A percentile compares a stretch with the other conserved stretches of the same genome.
Evolutionary conservation across 1,284 basidiomycete species (phyloP).

Genomic region (Ceratobasidium papillatum): DNA sequence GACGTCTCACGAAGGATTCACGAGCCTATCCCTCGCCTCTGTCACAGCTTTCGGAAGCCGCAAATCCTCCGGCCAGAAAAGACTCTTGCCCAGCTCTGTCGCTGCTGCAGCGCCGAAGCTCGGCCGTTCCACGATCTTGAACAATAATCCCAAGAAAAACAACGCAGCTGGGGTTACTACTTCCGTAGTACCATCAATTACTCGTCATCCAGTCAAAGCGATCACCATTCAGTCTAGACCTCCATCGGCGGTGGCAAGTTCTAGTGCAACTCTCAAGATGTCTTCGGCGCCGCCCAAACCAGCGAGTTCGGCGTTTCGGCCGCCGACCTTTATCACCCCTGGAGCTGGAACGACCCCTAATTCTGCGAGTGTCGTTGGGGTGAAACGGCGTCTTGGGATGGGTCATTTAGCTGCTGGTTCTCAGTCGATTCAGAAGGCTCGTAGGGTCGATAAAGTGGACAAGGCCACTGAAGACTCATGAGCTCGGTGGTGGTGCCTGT

Average conservation of each 20-base stretch:
- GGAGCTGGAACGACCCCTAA: constrained; percentile 34
- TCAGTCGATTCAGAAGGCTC: constrained; percentile 16
- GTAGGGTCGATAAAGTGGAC: constrained; percentile 25
- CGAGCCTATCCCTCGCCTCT: constrained; percentile 31
- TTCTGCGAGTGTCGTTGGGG: constrained; percentile 32
- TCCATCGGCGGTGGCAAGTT: not conserved
- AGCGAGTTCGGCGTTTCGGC: constrained; percentile 41
- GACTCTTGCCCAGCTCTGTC: not conserved
- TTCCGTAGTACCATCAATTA: not conserved
- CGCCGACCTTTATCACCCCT: constrained; percentile 38
- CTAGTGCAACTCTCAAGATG: constrained; percentile 11
- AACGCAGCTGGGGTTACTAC: constrained; percentile 24
- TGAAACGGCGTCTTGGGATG: constrained; percentile 36
- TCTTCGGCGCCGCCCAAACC: constrained; percentile 29
- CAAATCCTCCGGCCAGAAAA: constrained; percentile 6
- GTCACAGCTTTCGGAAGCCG: constrained; percentile 4
- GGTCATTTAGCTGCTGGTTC: constrained; percentile 29
- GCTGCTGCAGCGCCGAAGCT: constrained; percentile 13
- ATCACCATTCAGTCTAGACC: not conserved
- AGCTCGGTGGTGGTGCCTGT: constrained; percentile 8
- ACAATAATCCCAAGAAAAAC: constrained; percentile 19
- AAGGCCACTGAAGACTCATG: constrained; percentile 3
- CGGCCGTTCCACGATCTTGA: not conserved
- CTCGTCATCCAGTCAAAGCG: not conserved
- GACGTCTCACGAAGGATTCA: constrained; percentile 33